Percentiles rank a stretch among this genome's conserved stretches.
These are phyloP conservation scores for Lasiodiplodia gonubiensis DNA, from an alignment of 2,329 filamentous ascomycete species.

Conservation along the genomic window DNA sequence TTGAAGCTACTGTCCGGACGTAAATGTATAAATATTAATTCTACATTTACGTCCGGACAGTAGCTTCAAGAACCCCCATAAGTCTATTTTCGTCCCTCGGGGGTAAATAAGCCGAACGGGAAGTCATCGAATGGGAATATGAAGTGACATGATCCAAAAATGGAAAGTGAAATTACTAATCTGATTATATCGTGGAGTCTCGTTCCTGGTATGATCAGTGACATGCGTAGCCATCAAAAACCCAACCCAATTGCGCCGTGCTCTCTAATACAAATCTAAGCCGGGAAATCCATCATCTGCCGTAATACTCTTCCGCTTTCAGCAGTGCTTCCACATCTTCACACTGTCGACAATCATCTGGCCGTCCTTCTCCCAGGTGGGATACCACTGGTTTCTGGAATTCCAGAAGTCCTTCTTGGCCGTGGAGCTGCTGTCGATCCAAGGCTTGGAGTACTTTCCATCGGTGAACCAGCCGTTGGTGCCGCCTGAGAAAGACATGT, in stretches of 20 bases:
- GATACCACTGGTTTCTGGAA: constrained; percentile 22
- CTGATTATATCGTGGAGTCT: not conserved
- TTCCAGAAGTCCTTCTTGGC: constrained; percentile 29
- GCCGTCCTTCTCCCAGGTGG: constrained; percentile 32
- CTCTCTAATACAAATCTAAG: constrained; percentile 32
- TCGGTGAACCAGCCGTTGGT: constrained; percentile 27
- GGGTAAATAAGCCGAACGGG: too few relatives aligned
- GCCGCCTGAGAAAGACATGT: constrained; percentile 4
- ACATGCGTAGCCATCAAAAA: not conserved
- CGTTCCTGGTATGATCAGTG: not conserved
- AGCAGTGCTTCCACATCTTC: constrained; percentile 33
- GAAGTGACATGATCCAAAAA: not conserved
- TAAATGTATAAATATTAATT: too few relatives aligned
- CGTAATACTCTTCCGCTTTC: not conserved
- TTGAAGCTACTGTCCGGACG: too few relatives aligned
- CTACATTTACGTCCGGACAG: too few relatives aligned
- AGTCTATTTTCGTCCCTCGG: too few relatives aligned
- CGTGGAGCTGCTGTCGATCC: constrained; percentile 25
- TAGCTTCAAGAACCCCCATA: too few relatives aligned
- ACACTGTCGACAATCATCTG: constrained; percentile 33
- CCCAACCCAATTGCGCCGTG: constrained; percentile 46
- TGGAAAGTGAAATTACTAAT: not conserved
- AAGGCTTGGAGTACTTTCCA: constrained; percentile 28
- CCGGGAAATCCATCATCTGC: constrained; percentile 31
- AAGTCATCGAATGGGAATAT: too few relatives aligned